These are phyloP conservation scores for Aegle marmelos DNA, from an alignment of 345 rosid species.

Conservation along the genomic window DNA sequence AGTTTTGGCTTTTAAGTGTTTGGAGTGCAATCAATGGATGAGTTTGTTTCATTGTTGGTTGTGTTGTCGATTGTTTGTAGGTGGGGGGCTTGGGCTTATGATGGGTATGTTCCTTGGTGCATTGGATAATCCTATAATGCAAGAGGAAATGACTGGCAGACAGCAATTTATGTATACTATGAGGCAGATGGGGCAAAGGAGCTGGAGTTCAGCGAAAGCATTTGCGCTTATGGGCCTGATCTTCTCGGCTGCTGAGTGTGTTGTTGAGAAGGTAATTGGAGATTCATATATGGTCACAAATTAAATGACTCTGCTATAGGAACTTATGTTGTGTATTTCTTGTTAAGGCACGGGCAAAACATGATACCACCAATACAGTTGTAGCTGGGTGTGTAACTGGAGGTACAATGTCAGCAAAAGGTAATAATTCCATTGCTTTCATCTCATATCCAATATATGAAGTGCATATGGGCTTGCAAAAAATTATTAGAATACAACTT, in stretches of 20 bases:
- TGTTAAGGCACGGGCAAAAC: conserved; percentile 81
- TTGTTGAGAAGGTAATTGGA: conserved; percentile 71
- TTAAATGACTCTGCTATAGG: background rate
- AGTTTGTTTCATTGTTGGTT: background rate
- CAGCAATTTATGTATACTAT: conserved; percentile 68
- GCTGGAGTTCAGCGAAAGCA: conserved; percentile 83
- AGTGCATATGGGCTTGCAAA: background rate
- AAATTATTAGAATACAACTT: background rate
- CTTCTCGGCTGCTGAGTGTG: conserved; percentile 89
- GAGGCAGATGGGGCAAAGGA: conserved; percentile 82
- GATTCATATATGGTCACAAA: background rate
- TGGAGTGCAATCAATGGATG: background rate
- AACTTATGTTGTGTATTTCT: background rate
- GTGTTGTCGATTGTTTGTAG: conserved; percentile 36
- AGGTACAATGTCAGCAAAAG: conserved; percentile 77
- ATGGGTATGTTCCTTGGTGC: conserved; percentile 91
- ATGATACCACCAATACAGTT: conserved; percentile 72
- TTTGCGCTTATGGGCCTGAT: conserved; percentile 93
- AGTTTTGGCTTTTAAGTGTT: background rate
- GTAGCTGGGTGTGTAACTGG: conserved; percentile 95
- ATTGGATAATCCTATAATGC: conserved; percentile 75
- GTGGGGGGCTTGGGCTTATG: conserved; percentile 86
- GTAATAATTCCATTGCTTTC: conserved; percentile 33
- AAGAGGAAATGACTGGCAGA: conserved; percentile 72
- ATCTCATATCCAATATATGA: background rate